Base-by-base conservation (phyloP, 306 rosid species). In the Prunus salicina region DNA sequence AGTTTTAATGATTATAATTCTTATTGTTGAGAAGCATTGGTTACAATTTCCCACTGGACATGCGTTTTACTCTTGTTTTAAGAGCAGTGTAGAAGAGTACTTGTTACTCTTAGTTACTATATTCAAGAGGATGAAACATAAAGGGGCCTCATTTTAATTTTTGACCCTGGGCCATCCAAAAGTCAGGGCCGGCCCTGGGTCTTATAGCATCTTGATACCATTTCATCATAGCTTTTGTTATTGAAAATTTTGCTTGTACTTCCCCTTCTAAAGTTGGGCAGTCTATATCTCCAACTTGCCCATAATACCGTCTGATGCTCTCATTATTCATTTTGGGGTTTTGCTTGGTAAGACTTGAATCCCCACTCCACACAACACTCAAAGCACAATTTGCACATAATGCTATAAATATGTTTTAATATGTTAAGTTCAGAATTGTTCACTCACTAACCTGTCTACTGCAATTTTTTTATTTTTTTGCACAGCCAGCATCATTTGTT, bases 401-500 rank as follows among this genome's bases (percentile, higher is more conserved):
- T 18, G 73, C 9, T 49, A 12, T 18, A 7, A 49, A 45, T 51
- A 4, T 52, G 3, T 22, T 51, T 28, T 52, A 24, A 30, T 20
- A 55, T n/a, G 41, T 55, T 55, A 7, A 13, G 22, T 22, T 38
- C 12, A 22, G 46, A 20, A 32, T 56, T 57, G 43, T 30, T 43
- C 15, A 47, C 49, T 4, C 65, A 8, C 72, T 72, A 60, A 43
- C 27, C 25, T 45, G 65, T 47, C 24, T 9, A 16, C 64, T 57
- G 28, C 62, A 13, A 10, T 51, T 27, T 30, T 30, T 2, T 66
- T 0, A 24, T 16, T 74, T 12, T 30, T 52, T 12, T 65, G 4
- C 71, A 34, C 12, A 80, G 78, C 6, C 49, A 62, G 46, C 74
- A 28, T 32, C 22, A 30, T 47, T 63, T 73, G 24, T 38, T 38